Percentiles rank a stretch among this genome's conserved stretches.
phyloP scores from a whole-genome alignment of 2,329 filamentous ascomycete species.

The Paraconiothyrium brasiliense region DNA sequence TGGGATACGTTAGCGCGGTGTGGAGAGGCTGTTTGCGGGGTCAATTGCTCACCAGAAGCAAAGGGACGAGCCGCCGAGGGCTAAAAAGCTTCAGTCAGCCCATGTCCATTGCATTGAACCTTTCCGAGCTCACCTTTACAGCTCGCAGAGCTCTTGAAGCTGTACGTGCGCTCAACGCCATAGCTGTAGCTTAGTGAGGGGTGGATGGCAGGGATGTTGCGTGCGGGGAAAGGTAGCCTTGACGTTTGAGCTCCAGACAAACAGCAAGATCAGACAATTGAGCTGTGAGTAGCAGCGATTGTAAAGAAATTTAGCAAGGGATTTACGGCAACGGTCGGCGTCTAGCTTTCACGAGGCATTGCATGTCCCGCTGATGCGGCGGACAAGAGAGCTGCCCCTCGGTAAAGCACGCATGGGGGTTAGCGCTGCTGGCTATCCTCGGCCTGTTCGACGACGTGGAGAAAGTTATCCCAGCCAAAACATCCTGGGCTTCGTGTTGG shows the following conservation, averaged over 20 bases:
- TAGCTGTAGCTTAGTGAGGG: constrained; percentile 51
- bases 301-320: constrained; percentile 24
- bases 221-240: constrained; percentile 28
- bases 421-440: constrained; percentile 42
- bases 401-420: constrained; percentile 36
- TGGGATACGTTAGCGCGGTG: constrained; percentile 25
- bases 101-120: background rate
- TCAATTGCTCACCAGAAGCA: constrained; percentile 48
- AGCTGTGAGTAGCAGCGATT: constrained; percentile 17
- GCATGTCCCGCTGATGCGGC: constrained; percentile 37
- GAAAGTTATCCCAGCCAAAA: constrained; percentile 36
- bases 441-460: constrained; percentile 39
- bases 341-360: constrained; percentile 29
- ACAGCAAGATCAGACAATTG: constrained; percentile 15
- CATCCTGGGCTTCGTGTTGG: constrained; percentile 15
- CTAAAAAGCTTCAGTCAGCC: constrained; percentile 34
- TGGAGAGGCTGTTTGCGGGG: constrained; percentile 4
- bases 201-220: constrained; percentile 34
- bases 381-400: constrained; percentile 41
- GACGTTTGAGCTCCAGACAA: constrained; percentile 23
- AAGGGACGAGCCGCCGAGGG: constrained; percentile 44
- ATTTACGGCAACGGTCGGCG: constrained; percentile 45
- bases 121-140: constrained; percentile 64
- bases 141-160: constrained; percentile 71
- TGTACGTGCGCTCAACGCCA: constrained; percentile 72